phyloP scores from a whole-genome alignment of 192 early-diverging fungal species.

The Gryganskiella cystojenkinii region DNA sequence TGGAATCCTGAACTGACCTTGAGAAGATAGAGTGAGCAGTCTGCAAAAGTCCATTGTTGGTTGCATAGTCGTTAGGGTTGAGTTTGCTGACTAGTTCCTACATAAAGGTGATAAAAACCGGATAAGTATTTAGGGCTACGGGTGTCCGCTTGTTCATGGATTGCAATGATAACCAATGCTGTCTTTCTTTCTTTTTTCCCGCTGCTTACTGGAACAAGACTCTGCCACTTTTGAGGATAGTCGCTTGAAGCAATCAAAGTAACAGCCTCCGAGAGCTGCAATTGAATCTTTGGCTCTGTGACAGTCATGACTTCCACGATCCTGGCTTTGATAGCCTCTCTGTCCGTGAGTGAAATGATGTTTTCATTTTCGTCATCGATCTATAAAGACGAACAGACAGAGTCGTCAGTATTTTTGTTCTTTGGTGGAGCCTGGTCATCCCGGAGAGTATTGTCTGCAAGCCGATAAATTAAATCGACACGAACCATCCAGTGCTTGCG shows the following conservation, averaged over 20 bases:
- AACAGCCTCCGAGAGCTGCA: conserved; percentile 94
- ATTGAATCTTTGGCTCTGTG: conserved; percentile 80
- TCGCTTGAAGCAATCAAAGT: conserved; percentile 92
- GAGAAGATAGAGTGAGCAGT: conserved; percentile 97
- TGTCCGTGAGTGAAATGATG: conserved; percentile 67
- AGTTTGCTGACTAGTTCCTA: conserved; percentile 82
- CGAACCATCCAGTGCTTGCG: conserved; percentile 83
- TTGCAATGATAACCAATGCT: neutral
- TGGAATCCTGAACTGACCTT: conserved; percentile 51
- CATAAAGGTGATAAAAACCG: neutral
- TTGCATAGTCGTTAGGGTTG: conserved; percentile 77
- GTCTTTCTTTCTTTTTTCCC: neutral
- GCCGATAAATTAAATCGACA: neutral
- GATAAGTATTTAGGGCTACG: neutral
- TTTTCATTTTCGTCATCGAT: conserved; percentile 62
- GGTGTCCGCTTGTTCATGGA: neutral
- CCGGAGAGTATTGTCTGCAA: neutral
- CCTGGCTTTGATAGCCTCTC: conserved; percentile 81
- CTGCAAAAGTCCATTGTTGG: conserved; percentile 93
- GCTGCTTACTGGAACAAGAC: conserved; percentile 72
- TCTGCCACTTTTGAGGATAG: conserved; percentile 92
- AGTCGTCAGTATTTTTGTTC: neutral
- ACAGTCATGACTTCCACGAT: conserved; percentile 90
- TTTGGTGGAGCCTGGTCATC: neutral
- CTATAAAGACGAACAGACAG: conserved; percentile 24